These are phyloP conservation scores for Fusarium temperatum DNA, from an alignment of 2,329 filamentous ascomycete genomes.

Conservation along the genomic window DNA sequence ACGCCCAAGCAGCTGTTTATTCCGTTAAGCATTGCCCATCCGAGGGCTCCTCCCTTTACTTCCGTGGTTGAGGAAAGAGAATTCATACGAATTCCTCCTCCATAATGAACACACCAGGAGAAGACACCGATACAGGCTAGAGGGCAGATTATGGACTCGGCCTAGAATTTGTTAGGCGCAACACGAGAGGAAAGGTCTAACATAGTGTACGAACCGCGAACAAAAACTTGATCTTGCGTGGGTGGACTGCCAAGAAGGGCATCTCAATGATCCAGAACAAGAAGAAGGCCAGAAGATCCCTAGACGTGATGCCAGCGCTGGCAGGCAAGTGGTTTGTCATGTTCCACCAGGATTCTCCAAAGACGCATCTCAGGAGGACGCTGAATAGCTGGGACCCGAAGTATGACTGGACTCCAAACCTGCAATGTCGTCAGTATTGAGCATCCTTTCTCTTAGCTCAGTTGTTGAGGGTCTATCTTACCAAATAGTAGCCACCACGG, in stretches of 20 bases:
- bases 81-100: not conserved
- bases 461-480: not conserved
- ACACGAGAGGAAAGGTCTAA: no score
- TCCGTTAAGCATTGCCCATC: not conserved
- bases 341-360: conserved; percentile 45
- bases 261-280: conserved; percentile 51
- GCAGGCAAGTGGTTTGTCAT: conserved; percentile 46
- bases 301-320: conserved; percentile 46
- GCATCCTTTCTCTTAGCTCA: not conserved
- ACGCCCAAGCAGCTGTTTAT: not conserved
- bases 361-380: conserved; percentile 45
- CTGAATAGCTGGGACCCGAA: not conserved
- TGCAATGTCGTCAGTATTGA: not conserved
- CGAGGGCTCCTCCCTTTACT: not conserved
- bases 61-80: not conserved
- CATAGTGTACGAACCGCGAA: conserved; percentile 40
- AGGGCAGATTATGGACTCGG: not conserved
- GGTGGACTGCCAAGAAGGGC: conserved; percentile 29
- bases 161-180: not conserved
- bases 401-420: not conserved
- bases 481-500: not conserved
- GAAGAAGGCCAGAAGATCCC: conserved; percentile 50
- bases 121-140: not conserved
- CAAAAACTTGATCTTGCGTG: not conserved
- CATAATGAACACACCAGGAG: not conserved